Percentiles rank a stretch among this genome's conserved stretches.
Evolutionary conservation across 805 yeast species (phyloP).

Genomic region (Cyberlindnera petersonii): DNA sequence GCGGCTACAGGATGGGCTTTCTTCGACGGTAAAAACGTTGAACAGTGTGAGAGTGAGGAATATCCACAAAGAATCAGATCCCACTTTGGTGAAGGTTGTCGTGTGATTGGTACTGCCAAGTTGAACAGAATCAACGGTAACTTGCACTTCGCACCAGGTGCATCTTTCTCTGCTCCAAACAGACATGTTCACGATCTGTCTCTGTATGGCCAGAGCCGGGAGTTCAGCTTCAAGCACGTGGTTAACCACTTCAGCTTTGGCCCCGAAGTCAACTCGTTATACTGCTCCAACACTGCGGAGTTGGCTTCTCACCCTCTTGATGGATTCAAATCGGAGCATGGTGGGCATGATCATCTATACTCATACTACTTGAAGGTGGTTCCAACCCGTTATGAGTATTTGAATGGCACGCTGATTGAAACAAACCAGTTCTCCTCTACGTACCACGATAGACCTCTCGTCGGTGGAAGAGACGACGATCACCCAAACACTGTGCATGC

Average conservation of each 20-base stretch:
- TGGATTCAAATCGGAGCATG: constrained; percentile 38
- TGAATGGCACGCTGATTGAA: constrained; percentile 52
- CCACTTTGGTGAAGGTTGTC: constrained; percentile 79
- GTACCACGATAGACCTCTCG: constrained; percentile 77
- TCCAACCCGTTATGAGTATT: constrained; percentile 76
- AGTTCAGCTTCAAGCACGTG: constrained; percentile 70
- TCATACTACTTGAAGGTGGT: constrained; percentile 87
- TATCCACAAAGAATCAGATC: constrained; percentile 61
- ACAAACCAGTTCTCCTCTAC: constrained; percentile 92
- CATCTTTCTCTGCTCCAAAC: constrained; percentile 53
- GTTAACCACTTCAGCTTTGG: constrained; percentile 87
- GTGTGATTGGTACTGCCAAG: constrained; percentile 72
- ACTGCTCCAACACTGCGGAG: constrained; percentile 25
- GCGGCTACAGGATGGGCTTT: constrained; percentile 80
- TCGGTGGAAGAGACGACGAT: constrained; percentile 87
- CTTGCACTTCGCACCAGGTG: constrained; percentile 95
- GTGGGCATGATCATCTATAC: constrained; percentile 57
- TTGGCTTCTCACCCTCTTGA: constrained; percentile 66
- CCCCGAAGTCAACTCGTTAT: constrained; percentile 38
- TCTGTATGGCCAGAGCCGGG: constrained; percentile 51
- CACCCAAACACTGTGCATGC: constrained; percentile 82
- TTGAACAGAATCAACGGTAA: constrained; percentile 87
- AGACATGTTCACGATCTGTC: constrained; percentile 85
- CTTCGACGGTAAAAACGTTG: constrained; percentile 80
- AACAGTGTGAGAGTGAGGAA: constrained; percentile 88